phyloP scores from a whole-genome alignment of 768 basidiomycete species.

The Trametes maxima region DNA sequence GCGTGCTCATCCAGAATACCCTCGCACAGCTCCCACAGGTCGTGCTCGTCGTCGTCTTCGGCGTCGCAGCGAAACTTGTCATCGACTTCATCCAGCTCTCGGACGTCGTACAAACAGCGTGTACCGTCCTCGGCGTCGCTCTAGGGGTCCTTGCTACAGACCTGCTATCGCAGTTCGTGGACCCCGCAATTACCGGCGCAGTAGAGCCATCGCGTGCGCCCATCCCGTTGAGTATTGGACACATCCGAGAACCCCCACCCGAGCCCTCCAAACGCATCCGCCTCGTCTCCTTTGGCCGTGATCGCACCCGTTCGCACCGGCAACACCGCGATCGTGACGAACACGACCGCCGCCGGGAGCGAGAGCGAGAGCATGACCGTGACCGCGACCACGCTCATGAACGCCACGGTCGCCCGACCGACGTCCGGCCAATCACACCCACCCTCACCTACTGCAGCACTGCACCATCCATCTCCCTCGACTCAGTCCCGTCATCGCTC shows the following conservation, averaged over 20 bases:
- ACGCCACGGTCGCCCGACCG: slow-evolving; percentile 29
- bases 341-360: slow-evolving; percentile 18
- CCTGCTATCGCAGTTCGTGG: slow-evolving; percentile 65
- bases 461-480: slow-evolving; percentile 59
- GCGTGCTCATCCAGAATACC: slow-evolving; percentile 71
- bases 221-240: not conserved
- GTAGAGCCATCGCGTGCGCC: not conserved
- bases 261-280: slow-evolving; percentile 28
- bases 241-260: slow-evolving; percentile 16
- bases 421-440: slow-evolving; percentile 31
- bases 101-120: slow-evolving; percentile 57
- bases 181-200: slow-evolving; percentile 27
- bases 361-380: slow-evolving; percentile 17
- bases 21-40: slow-evolving; percentile 56
- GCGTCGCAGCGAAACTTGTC: slow-evolving; percentile 61
- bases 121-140: slow-evolving; percentile 65
- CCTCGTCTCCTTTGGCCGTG: slow-evolving; percentile 32
- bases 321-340: slow-evolving; percentile 14
- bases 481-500: slow-evolving; percentile 66
- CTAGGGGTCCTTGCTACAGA: slow-evolving; percentile 75
- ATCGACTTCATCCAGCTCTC: slow-evolving; percentile 60
- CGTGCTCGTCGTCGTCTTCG: slow-evolving; percentile 56
- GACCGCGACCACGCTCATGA: slow-evolving; percentile 20
- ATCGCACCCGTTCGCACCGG: slow-evolving; percentile 22
- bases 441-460: slow-evolving; percentile 34